A percentile compares a stretch with the other conserved stretches of the same genome.
Evolutionary conservation across 139 green algal species (phyloP).

Genomic region (Coelastrella sp.): DNA sequence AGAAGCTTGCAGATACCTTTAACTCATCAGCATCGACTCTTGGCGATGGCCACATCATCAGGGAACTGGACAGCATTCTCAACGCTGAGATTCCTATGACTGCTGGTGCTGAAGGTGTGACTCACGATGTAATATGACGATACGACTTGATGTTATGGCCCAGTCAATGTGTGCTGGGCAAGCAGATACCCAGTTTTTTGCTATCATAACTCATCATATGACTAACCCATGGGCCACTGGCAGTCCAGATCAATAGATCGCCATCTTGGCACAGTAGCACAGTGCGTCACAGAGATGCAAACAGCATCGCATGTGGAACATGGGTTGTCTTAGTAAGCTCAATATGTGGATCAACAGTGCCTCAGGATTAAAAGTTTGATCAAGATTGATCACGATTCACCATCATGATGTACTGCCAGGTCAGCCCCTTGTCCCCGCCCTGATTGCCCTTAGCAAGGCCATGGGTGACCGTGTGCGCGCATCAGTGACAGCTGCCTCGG

Average conservation of each 20-base stretch:
- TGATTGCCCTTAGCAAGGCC: neutral
- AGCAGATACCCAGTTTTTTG: no score
- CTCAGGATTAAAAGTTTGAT: neutral
- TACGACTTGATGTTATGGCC: no score
- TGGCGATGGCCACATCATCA: neutral
- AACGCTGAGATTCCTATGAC: neutral
- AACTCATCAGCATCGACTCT: neutral
- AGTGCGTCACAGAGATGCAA: no score
- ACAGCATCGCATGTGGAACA: no score
- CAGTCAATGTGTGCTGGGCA: no score
- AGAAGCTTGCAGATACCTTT: neutral
- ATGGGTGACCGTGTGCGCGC: neutral
- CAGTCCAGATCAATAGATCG: no score
- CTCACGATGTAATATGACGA: neutral
- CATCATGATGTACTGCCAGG: neutral
- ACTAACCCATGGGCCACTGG: no score
- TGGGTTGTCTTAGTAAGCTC: neutral
- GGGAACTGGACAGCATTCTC: neutral
- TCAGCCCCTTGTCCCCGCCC: neutral
- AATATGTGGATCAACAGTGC: neutral
- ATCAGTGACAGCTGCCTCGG: neutral
- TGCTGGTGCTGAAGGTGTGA: neutral
- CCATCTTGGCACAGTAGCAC: no score
- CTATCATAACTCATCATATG: no score
- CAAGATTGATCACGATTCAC: neutral